A percentile compares a stretch with the other conserved stretches of the same genome.
These are phyloP conservation scores for Penicillium canescens DNA, from an alignment of 495 filamentous ascomycete genomes.

Conservation along the genomic window DNA sequence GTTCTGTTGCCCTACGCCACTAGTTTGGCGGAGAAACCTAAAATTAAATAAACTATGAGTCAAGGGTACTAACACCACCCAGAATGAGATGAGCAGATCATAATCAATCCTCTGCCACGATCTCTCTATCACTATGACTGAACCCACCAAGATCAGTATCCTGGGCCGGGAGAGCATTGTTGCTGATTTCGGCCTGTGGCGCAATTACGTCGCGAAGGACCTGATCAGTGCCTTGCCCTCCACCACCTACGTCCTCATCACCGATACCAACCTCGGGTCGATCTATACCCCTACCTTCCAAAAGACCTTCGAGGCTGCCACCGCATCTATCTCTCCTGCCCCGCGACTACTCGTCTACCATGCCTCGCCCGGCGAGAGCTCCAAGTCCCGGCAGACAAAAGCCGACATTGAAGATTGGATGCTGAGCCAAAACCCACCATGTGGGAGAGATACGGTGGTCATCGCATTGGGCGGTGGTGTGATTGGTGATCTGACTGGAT, in stretches of 20 bases:
- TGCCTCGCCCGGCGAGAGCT: constrained; percentile 88
- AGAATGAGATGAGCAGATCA: constrained; percentile 40
- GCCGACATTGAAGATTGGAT: constrained; percentile 98
- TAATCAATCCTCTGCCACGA: not conserved
- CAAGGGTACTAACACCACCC: constrained; percentile 16
- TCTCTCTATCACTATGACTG: constrained; percentile 31
- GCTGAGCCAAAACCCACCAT: constrained; percentile 70
- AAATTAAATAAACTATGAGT: constrained; percentile 7
- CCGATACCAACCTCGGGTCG: constrained; percentile 86
- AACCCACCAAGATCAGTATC: constrained; percentile 54
- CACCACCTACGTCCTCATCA: constrained; percentile 93
- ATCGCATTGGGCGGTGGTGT: constrained; percentile 97
- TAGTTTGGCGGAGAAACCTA: too few species aligned
- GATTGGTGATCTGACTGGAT: constrained; percentile 96
- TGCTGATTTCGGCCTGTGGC: constrained; percentile 90
- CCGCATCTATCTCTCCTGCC: constrained; percentile 50
- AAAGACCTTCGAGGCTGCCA: constrained; percentile 62
- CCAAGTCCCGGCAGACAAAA: constrained; percentile 90
- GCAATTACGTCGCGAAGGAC: constrained; percentile 76
- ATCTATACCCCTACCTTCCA: constrained; percentile 79
- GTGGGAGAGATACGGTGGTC: constrained; percentile 91
- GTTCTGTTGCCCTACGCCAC: too few species aligned
- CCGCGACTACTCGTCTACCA: constrained; percentile 79
- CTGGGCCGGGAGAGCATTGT: constrained; percentile 77
- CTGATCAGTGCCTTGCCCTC: constrained; percentile 74